These are phyloP conservation scores for Phytophthora pisi DNA, from an alignment of 352 stramenopile genomes.

Conservation along the genomic window DNA sequence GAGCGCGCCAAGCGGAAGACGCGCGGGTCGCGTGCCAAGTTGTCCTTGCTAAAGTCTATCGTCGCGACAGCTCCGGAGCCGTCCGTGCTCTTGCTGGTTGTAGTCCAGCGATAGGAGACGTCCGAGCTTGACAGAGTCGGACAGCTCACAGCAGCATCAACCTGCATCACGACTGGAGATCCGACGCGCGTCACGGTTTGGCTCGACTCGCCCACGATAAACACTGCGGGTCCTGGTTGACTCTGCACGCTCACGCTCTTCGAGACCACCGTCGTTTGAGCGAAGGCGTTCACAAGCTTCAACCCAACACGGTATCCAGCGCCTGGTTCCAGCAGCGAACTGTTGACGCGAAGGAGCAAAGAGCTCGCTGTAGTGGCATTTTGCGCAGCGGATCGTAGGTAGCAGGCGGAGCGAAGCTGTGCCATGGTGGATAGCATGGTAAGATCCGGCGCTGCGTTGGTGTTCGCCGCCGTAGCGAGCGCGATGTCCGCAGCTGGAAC, in stretches of 20 bases:
- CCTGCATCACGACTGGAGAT: constrained; percentile 48
- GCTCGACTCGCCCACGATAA: constrained; percentile 48
- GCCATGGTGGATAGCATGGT: constrained; percentile 44
- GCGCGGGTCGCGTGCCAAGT: constrained; percentile 65
- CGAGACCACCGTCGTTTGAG: constrained; percentile 25
- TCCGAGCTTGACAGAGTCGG: constrained; percentile 36
- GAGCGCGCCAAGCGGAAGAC: constrained; percentile 56
- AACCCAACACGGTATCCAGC: constrained; percentile 54
- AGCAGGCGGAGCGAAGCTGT: constrained; percentile 57
- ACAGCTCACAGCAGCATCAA: constrained; percentile 54
- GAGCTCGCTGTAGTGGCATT: constrained; percentile 23
- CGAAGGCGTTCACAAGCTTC: constrained; percentile 66
- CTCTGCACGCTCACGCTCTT: constrained; percentile 48
- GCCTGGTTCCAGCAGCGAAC: constrained; percentile 41
- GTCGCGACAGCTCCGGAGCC: constrained; percentile 6
- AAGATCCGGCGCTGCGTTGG: constrained; percentile 24
- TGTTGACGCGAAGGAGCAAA: constrained; percentile 53
- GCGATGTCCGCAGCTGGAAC: constrained; percentile 41
- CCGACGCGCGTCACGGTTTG: constrained; percentile 45
- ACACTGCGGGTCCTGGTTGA: constrained; percentile 52
- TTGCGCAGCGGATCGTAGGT: constrained; percentile 45
- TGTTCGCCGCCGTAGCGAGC: constrained; percentile 9
- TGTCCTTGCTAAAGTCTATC: constrained; percentile 51
- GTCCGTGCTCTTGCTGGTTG: constrained; percentile 23
- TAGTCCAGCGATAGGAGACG: constrained; percentile 60